These are phyloP conservation scores for Calycina herbarum DNA, from an alignment of 2,329 filamentous ascomycete species.

Conservation along the genomic window DNA sequence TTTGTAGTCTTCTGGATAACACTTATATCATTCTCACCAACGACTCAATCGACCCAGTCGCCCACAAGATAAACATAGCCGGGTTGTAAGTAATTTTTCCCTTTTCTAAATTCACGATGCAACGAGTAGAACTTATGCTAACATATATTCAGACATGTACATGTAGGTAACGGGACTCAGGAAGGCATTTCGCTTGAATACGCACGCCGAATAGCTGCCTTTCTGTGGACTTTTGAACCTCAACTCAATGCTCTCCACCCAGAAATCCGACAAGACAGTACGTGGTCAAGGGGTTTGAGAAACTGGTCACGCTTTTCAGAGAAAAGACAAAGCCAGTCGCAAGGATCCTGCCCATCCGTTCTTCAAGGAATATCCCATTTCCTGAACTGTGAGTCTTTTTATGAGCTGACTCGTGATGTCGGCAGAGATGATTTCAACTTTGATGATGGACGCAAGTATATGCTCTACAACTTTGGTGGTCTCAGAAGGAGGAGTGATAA, in stretches of 20 bases:
- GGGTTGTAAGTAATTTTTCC: neutral
- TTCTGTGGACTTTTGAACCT: slow-evolving; percentile 35
- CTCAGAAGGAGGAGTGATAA: neutral
- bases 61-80: no score
- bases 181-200: slow-evolving; percentile 25
- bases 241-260: slow-evolving; percentile 34
- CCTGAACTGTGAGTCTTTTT: neutral
- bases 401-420: neutral
- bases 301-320: slow-evolving; percentile 11
- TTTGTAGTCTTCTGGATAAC: no score
- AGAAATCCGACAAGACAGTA: neutral
- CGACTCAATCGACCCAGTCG: no score
- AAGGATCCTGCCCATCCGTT: neutral
- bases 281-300: slow-evolving; percentile 1
- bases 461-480: slow-evolving; percentile 8
- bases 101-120: no score
- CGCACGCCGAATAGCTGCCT: slow-evolving; percentile 33
- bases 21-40: no score
- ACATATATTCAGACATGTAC: slow-evolving; percentile 29
- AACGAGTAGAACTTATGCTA: no score
- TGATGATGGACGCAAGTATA: neutral
- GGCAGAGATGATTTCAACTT: no score
- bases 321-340: neutral
- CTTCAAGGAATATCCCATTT: slow-evolving; percentile 7
- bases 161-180: slow-evolving; percentile 33